Base-by-base conservation (phyloP, 805 yeast species). In the Schizosaccharomyces osmophilus region DNA sequence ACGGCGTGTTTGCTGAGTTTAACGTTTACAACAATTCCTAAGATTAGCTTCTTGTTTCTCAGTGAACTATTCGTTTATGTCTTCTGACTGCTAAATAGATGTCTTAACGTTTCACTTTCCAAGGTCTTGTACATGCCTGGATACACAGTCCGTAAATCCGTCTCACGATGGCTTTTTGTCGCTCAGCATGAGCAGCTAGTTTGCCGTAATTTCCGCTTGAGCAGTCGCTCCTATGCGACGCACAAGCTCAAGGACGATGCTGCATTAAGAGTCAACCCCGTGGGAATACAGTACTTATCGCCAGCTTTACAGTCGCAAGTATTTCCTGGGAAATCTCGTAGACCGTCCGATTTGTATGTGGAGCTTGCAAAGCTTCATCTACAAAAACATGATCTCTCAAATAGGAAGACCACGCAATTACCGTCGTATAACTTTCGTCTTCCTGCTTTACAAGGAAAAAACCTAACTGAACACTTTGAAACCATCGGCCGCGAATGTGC, bases 381-480 rank as follows among this genome's bases (percentile, higher is more conserved):
- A 32, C 69, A 71, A 22, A 73, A 75, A 22, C 84, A 87, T 67
- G 81, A 81, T 1, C 74, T 89, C n/a, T 71, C 84, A 41, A 93
- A 93, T 1, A 87, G 86, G 67, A 78, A 79, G 64, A 85, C 95
- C 1, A 77, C 78, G 1, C 71, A 80, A 1, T 70, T 76, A 1
- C 77, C 76, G 1, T 89, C 95, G 0, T 79, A 87, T 1, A 67
- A 71, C 19, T 75, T 84, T 48, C 67, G 76, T 17, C 69, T 89
- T 15, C 98, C 99, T 0, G 70, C 72, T 29, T 69, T 90, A n/a
- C 81, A 82, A 61, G 98, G 97, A 0, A 63, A 69, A 0, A 73
- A 82, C 6, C 71, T 93, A 6, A 94, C 85, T 68, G 95, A 87
- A 67, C 99, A 93, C 73, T 93, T 93, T 66, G 77, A 78, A 64